Evolutionary conservation across 176 grass and related monocot genomes (phyloP), one percentile per base, ranked within the genome.

Genomic region (Avena eriantha): DNA sequence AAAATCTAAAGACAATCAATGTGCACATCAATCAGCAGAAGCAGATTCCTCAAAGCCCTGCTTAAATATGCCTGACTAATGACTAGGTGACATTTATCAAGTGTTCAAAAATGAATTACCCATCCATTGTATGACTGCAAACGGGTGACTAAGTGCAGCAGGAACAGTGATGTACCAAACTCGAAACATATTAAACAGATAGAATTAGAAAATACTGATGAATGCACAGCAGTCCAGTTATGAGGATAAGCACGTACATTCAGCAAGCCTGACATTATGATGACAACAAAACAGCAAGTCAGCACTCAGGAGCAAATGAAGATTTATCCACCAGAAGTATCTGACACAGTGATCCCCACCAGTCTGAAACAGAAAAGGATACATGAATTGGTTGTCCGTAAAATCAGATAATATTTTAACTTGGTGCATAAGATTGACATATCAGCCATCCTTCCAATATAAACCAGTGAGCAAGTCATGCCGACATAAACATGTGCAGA

Each of bases 221-320:
- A 61, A 67, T 72, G 24, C 21, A 71, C n/a, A 73, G 34, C 49
- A 83, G 73, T 86, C 47, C 58, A 50, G 17, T 67, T 26, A 68
- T 34, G 83, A 56, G 49, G 43, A 73, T 36, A 79, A 68, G 84
- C 18, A 47, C 31, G 8, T 92, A 97, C 95, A 80, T 97, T 94
- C 17, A 97, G 80, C 43, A 97, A 80, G 80, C 95, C 92, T 45
- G 92, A 94, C 92, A 97, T 97, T 77, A 72, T 74, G 70, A 84
- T 53, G 78, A 73, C 43, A 83, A 26, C 33, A 35, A 83, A 84
- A 53, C 19, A 75, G 84, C 36, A 24, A 87, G 24, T 77, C 22
- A 24, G 55, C 41, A 87, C n/a, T 92, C 59, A 83, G 84, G 55
- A 86, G 54, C 72, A 92, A 88, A 88, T 83, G 82, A 77, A 90